These are phyloP conservation scores for Paramecium tetraurelia DNA, from an alignment of 73 alveolate species.

Conservation along the genomic window DNA sequence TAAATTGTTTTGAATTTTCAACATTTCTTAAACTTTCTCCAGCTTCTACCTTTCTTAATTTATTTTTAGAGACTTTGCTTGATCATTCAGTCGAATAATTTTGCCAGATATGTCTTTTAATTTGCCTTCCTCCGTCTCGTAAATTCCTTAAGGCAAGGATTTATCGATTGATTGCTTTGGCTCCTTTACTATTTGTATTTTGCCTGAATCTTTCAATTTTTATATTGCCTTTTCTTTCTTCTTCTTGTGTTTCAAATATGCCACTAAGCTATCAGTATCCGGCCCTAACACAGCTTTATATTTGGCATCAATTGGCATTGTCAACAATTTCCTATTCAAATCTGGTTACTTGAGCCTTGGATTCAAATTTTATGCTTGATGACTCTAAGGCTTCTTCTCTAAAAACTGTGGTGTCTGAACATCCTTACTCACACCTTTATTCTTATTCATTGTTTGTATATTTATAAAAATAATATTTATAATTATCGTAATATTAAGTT, in stretches of 20 bases:
- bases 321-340: neutral
- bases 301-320: neutral
- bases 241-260: neutral
- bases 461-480: neutral
- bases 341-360: neutral
- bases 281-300: neutral
- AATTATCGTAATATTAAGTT: neutral
- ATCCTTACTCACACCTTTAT: neutral
- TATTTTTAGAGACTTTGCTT: slow-evolving; percentile 12
- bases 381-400: neutral
- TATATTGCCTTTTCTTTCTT: slow-evolving; percentile 9
- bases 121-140: slow-evolving; percentile 55
- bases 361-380: neutral
- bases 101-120: slow-evolving; percentile 39
- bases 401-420: neutral
- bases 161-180: neutral
- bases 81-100: neutral
- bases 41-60: slow-evolving; percentile 50
- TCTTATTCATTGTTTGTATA: neutral
- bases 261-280: neutral
- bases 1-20: neutral
- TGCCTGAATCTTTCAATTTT: neutral
- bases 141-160: neutral
- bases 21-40: slow-evolving; percentile 14
- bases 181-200: neutral